phyloP scores from a whole-genome alignment of 345 rosid species.

The Trapa incisa region DNA sequence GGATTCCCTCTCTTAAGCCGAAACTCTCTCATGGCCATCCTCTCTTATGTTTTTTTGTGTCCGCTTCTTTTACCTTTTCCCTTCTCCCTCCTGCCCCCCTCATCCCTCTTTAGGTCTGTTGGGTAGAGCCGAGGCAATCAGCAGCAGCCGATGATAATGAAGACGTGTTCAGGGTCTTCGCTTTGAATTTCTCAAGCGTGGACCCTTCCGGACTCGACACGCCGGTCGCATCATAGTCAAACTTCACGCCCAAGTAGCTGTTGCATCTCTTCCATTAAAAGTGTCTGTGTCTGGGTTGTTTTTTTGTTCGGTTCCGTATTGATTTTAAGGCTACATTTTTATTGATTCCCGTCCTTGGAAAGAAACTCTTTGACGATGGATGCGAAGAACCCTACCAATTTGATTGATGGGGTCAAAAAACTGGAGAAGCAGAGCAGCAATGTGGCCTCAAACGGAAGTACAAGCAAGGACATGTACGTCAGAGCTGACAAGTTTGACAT shows the following conservation, averaged over 20 bases:
- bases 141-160: not conserved
- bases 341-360: constrained; percentile 10
- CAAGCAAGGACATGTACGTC: constrained; percentile 32
- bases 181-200: not conserved
- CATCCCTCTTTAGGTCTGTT: too few relatives aligned
- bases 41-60: too few relatives aligned
- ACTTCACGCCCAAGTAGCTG: constrained; percentile 12
- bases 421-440: constrained; percentile 14
- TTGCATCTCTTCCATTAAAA: not conserved
- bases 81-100: too few relatives aligned
- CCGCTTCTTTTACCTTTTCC: too few relatives aligned
- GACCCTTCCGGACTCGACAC: not conserved
- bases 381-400: constrained; percentile 25
- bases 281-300: constrained; percentile 1
- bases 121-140: too few relatives aligned
- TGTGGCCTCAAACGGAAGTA: constrained; percentile 29
- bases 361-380: constrained; percentile 18
- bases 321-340: not conserved
- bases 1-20: too few relatives aligned
- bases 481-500: constrained; percentile 76
- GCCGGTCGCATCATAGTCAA: constrained; percentile 16
- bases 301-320: constrained; percentile 8
- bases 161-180: not conserved
- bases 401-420: constrained; percentile 12
- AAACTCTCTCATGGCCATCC: too few relatives aligned